phyloP scores from a whole-genome alignment of 2,329 filamentous ascomycete genomes.

The Trichoderma sp. region DNA sequence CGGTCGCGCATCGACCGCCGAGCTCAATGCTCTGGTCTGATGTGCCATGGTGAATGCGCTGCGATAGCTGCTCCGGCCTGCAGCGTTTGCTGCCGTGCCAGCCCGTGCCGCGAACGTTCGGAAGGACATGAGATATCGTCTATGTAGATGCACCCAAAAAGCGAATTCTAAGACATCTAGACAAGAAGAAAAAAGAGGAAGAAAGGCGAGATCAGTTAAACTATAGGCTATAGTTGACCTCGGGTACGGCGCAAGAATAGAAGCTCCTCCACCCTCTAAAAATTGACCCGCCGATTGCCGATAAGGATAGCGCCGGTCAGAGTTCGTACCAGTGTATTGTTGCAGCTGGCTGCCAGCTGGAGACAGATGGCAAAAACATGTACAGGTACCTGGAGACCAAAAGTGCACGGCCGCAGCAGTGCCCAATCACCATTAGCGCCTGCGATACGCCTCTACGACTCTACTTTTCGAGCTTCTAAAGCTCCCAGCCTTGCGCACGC shows the following conservation, averaged over 20 bases:
- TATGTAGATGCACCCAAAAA: conserved; percentile 45
- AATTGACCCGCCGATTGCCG: conserved; percentile 29
- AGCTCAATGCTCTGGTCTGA: conserved; percentile 71
- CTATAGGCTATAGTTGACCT: background rate
- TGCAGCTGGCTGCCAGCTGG: conserved; percentile 18
- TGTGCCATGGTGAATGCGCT: conserved; percentile 70
- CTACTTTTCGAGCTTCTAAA: conserved; percentile 42
- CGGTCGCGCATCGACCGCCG: conserved; percentile 52
- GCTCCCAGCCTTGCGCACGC: conserved; percentile 43
- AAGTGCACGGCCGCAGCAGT: conserved; percentile 8
- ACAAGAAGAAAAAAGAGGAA: background rate
- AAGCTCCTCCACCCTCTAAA: conserved; percentile 23
- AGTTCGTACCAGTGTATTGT: conserved; percentile 25
- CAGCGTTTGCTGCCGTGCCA: conserved; percentile 53
- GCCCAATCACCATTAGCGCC: conserved; percentile 37
- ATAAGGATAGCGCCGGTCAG: conserved; percentile 24
- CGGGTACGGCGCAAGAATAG: conserved; percentile 12
- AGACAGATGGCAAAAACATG: background rate
- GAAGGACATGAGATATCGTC: conserved; percentile 59
- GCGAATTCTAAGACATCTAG: conserved; percentile 42
- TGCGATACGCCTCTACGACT: conserved; percentile 35
- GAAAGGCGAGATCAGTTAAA: conserved; percentile 14
- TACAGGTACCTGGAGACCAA: background rate
- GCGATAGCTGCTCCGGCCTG: conserved; percentile 49
- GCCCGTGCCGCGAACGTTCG: conserved; percentile 58